Base-by-base conservation (phyloP, 2,329 filamentous ascomycete species). In the Botryotinia calthae region DNA sequence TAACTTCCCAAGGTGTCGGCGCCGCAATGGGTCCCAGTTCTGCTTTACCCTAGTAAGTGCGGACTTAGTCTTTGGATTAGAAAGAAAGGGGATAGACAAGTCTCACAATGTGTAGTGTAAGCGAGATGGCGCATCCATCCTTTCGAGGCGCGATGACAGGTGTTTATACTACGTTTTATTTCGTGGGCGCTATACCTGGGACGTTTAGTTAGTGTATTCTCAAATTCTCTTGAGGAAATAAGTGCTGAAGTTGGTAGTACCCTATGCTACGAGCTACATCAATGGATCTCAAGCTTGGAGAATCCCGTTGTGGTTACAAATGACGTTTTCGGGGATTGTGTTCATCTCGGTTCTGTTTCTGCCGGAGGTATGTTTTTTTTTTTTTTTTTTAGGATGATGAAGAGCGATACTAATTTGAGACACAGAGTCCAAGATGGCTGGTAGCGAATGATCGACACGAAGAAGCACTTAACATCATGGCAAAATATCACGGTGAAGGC, bases 371-470 rank as follows among this genome's bases (percentile, higher is more conserved):
- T 42, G 34, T 28, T 5, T 0, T 40, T 22, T 42, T 1, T 14
- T 54, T 25, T 6, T 2, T 9, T 31, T 2, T 16, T 42, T 40
- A 16, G 2, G 20, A 42, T 16, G 0, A 2, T 4, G 9, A 2
- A 8, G 0, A 10, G 0, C 0, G 8, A 20, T 28, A 1, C 28
- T 67, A 28, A 72, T 1, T 10, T 10, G 40, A 59, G 12, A 2
- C 12, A 1, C 31, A 72, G 70, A 72, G 70, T n/a, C 88, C 88
- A 8, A 81, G 87, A 66, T 89, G 87, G 87, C 81, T 89, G 28
- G 86, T 87, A 74, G 84, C 85, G 59, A 84, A 88, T 69, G 86
- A 88, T 73, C 85, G 86, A 25, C 82, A 86, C 20, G 87, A 89
- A 20, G 84, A 89, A 74, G 88, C 87, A 0, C 81, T 86, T 34